Evolutionary conservation across 495 filamentous ascomycete species (phyloP).

Genomic region (Neurospora sp.): DNA sequence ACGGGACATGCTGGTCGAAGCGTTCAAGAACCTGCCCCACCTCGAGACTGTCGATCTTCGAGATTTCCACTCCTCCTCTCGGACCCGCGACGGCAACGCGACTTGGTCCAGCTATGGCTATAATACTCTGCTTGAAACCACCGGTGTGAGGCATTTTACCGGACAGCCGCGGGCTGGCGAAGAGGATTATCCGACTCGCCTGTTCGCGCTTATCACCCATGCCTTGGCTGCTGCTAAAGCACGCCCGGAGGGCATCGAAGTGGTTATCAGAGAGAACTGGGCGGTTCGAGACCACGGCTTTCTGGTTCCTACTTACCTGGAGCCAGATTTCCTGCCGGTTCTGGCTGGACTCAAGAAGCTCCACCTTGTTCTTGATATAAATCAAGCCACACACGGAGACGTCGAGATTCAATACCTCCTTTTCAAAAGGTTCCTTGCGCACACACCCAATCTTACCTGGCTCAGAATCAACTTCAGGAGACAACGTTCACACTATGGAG

Average conservation of each 20-base stretch:
- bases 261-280: constrained; percentile 19
- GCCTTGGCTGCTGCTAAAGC: constrained; percentile 26
- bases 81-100: constrained; percentile 19
- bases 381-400: background rate
- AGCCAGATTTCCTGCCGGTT: constrained; percentile 15
- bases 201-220: constrained; percentile 21
- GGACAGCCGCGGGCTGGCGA: background rate
- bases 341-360: constrained; percentile 26
- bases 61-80: constrained; percentile 30
- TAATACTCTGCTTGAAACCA: constrained; percentile 12
- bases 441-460: constrained; percentile 21
- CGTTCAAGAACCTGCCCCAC: constrained; percentile 36
- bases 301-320: constrained; percentile 22
- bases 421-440: constrained; percentile 18
- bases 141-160: background rate
- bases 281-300: constrained; percentile 21
- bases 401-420: background rate
- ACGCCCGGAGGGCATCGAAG: constrained; percentile 25
- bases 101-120: constrained; percentile 29
- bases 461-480: constrained; percentile 26
- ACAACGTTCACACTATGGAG: background rate
- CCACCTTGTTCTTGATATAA: constrained; percentile 17
- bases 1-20: constrained; percentile 38
- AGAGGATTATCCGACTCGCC: constrained; percentile 5
- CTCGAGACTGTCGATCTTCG: constrained; percentile 39